These are phyloP conservation scores for Diaporthe ilicicola DNA, from an alignment of 2,329 filamentous ascomycete species.

Conservation along the genomic window DNA sequence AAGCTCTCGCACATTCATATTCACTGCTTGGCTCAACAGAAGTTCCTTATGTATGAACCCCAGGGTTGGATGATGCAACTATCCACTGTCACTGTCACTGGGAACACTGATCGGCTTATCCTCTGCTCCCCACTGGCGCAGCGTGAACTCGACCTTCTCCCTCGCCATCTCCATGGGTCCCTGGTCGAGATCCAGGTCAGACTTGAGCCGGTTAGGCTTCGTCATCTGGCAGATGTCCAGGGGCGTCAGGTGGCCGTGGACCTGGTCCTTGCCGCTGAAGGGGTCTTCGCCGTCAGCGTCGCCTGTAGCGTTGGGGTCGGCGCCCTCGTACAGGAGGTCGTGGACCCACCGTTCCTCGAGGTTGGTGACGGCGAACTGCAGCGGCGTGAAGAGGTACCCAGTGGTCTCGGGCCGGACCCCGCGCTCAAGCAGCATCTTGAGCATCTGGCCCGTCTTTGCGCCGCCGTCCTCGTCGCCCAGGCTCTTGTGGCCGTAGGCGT, in stretches of 20 bases:
- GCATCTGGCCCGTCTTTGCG: background rate
- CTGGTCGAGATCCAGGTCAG: background rate
- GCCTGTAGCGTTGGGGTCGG: background rate
- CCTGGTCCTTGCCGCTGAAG: background rate
- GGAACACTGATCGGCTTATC: background rate
- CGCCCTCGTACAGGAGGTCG: background rate
- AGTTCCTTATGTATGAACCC: too few relatives aligned
- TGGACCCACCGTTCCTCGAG: slow-evolving; percentile 1
- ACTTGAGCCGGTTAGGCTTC: background rate
- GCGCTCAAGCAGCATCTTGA: slow-evolving; percentile 12
- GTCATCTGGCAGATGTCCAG: background rate
- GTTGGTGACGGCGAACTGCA: slow-evolving; percentile 14
- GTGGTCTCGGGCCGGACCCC: background rate
- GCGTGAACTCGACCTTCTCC: background rate
- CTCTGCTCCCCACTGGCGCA: background rate
- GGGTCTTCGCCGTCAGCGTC: background rate
- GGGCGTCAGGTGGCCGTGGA: background rate
- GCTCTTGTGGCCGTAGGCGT: background rate
- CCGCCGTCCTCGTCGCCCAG: background rate
- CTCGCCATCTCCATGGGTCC: background rate
- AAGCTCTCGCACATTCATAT: too few relatives aligned
- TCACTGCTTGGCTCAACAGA: too few relatives aligned
- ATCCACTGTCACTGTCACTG: background rate
- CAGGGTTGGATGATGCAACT: background rate
- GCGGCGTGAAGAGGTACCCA: slow-evolving; percentile 7